Conservation (phyloP, 371 early-diverging fungal species). For the Apophysomyces sp. region DNA sequence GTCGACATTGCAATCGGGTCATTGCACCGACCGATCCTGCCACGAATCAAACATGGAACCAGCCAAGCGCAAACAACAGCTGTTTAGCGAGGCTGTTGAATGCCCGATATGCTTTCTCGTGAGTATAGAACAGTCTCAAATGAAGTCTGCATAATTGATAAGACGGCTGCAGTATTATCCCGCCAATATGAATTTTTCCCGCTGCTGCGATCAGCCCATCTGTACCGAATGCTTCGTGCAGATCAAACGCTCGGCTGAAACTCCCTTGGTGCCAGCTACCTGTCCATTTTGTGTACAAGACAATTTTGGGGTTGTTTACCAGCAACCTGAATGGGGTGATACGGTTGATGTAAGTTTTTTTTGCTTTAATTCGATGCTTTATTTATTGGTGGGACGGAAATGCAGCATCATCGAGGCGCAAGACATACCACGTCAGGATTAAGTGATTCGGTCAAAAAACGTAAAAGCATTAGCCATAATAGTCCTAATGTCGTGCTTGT, state of each 20-base stretch:
- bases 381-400: not conserved
- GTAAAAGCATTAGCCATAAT: conserved; percentile 49
- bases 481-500: conserved; percentile 61
- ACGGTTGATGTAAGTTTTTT: not conserved
- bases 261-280: conserved; percentile 44
- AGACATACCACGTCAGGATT: conserved; percentile 6
- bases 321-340: conserved; percentile 26
- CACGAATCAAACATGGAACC: not conserved
- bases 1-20: not conserved
- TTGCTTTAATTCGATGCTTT: not conserved
- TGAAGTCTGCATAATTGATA: not conserved
- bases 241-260: conserved; percentile 65
- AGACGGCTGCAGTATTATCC: conserved; percentile 76
- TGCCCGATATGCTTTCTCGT: conserved; percentile 95
- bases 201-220: conserved; percentile 93
- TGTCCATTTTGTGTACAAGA: conserved; percentile 82
- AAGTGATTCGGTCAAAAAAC: conserved; percentile 17
- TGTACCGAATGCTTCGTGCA: conserved; percentile 95
- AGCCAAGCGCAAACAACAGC: conserved; percentile 20
- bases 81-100: conserved; percentile 66
- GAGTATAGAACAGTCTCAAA: conserved; percentile 23
- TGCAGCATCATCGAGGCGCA: not conserved
- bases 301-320: conserved; percentile 72
- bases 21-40: not conserved
- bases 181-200: conserved; percentile 83